Evolutionary conservation across 2,329 filamentous ascomycete genomes (phyloP).

Genomic region (Endoconidiophora polonica): DNA sequence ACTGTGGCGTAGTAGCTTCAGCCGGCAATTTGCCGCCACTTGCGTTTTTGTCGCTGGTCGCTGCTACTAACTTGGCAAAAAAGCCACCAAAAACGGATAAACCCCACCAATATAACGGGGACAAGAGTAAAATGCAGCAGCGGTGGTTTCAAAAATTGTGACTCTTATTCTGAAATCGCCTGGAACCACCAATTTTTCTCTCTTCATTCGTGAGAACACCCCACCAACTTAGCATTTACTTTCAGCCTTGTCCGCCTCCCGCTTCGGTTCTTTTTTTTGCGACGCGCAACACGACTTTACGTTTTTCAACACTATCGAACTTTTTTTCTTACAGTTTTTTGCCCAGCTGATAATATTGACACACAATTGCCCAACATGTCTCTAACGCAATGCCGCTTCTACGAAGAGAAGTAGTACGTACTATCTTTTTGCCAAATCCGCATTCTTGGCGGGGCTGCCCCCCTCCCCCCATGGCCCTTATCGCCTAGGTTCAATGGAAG

Average conservation of each 20-base stretch:
- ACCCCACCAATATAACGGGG: not conserved
- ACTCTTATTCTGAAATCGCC: slow-evolving; percentile 10
- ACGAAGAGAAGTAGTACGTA: slow-evolving; percentile 69
- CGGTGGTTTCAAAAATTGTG: slow-evolving; percentile 9
- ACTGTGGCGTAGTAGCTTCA: not conserved
- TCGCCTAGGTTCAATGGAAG: not conserved
- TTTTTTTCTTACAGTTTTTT: not conserved
- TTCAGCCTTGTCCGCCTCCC: slow-evolving; percentile 11
- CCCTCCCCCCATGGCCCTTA: not conserved
- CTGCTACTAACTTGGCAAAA: not conserved
- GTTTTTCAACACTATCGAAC: not conserved
- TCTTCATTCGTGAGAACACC: slow-evolving; percentile 3
- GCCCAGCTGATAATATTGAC: slow-evolving; percentile 6
- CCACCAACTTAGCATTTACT: not conserved
- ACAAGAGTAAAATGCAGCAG: not conserved
- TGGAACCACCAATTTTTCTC: slow-evolving; percentile 8
- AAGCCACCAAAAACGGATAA: not conserved
- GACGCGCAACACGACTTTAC: slow-evolving; percentile 2
- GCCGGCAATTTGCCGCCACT: not conserved
- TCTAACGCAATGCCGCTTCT: slow-evolving; percentile 91
- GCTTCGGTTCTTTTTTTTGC: not conserved
- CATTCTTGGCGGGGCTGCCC: no score
- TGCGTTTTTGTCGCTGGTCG: no score
- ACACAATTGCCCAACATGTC: slow-evolving; percentile 54
- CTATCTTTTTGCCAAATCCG: slow-evolving; percentile 9